Evolutionary conservation across 805 yeast species (phyloP), one percentile per base, ranked within the genome.

Genomic region (Wickerhamiella lipophila): DNA sequence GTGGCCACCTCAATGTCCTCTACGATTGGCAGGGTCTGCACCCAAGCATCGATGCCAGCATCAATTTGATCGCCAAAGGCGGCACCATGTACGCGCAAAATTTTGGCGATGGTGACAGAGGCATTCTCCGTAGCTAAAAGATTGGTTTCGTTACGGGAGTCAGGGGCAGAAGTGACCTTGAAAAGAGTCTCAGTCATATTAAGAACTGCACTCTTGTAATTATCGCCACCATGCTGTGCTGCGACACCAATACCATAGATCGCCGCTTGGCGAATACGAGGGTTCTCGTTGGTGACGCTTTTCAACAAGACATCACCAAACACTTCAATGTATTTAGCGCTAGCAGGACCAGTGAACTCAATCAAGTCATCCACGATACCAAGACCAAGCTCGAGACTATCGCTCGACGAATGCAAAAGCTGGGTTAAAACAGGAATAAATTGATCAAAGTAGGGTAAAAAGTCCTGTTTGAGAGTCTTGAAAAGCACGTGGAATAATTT

Each of bases 1-100:
- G 86, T 78, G 3, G 96, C 96, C 3, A 94, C 94, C 56, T 83
- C 92, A 38, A 78, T 82, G 63, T 92, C 96, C 56, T 78, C 82
- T 19, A 79, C 65, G 38, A 89, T 75, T 19, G 97, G 98, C 55
- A 92, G 74, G 9, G 85, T 73, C 53, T 74, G 73, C 47, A 92
- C 68, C 97, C 97, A 92, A 52, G 75, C 81, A 26, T 71, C 74
- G 44, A 84, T 68, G 22, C 83, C 75, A 22, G 74, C 70, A 53
- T 81, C 77, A 50, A 78, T 66, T 60, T 79, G 76, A 13, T 58
- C 58, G 26, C 87, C 79, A 45, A 84, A 69, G 42, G 57, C 53
- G 3, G 68, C 53, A n/a, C 81, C 79, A 57, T 72, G 79, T 13
- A 77, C 66, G 53, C 79, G 83, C 52, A 88, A 71, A 8, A 89